Evolutionary conservation across 148 eudicot genomes (phyloP).

Genomic region (Camellia granthamiana): DNA sequence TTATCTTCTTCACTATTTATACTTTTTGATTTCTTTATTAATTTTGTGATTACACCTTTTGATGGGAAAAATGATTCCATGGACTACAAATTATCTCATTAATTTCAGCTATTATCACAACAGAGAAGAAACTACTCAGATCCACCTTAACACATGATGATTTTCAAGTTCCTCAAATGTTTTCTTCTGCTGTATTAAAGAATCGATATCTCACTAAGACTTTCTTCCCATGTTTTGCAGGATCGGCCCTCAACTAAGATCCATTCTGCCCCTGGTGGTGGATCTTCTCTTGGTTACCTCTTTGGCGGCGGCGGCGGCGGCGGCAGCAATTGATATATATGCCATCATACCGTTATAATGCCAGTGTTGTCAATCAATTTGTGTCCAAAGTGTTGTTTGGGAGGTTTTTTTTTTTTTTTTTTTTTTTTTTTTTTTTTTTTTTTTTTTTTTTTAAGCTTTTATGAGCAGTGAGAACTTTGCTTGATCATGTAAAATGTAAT

Average conservation of each 20-base stretch:
- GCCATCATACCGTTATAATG: background rate
- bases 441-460: background rate
- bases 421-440: background rate
- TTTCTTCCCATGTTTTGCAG: conserved; percentile 22
- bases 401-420: background rate
- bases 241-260: conserved; percentile 59
- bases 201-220: background rate
- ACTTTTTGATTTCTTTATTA: background rate
- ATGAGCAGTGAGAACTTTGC: conserved; percentile 1
- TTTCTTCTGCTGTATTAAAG: background rate
- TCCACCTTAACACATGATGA: background rate
- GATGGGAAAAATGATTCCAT: background rate
- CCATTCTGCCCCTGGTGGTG: conserved; percentile 48
- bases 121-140: background rate
- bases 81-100: background rate
- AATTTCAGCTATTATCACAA: background rate
- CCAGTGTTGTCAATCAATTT: background rate
- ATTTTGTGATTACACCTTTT: background rate
- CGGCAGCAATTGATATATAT: conserved; percentile 13
- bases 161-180: background rate
- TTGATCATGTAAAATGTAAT: conserved; percentile 11
- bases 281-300: conserved; percentile 45
- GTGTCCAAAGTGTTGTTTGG: conserved; percentile 8
- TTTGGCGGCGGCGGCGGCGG: conserved; percentile 19
- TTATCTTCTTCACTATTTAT: background rate